A percentile compares a stretch with the other conserved stretches of the same genome.
Evolutionary conservation across 192 early-diverging fungal species (phyloP).

Genomic region (Coemansia sp.): DNA sequence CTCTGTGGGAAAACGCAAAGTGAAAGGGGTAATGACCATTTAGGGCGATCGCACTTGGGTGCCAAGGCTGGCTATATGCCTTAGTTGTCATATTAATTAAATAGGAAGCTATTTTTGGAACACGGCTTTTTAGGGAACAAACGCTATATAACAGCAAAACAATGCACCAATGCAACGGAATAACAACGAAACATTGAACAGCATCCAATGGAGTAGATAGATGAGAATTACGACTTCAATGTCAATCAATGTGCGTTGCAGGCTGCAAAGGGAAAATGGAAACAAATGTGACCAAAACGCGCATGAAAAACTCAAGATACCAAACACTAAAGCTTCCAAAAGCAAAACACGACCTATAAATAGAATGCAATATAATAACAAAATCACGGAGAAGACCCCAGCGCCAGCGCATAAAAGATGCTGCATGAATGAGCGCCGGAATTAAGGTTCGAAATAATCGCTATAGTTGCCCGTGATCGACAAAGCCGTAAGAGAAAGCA

Average conservation of each 20-base stretch:
- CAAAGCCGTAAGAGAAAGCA: background rate
- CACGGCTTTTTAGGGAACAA: background rate
- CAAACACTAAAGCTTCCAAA: conserved; percentile 4
- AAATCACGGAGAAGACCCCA: background rate
- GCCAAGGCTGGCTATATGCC: conserved; percentile 7
- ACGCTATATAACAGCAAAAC: background rate
- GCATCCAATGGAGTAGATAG: background rate
- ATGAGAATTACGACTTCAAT: background rate
- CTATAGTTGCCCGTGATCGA: background rate
- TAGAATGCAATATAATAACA: background rate
- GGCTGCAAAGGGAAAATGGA: background rate
- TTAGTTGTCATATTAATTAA: conserved; percentile 4
- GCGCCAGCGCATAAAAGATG: background rate
- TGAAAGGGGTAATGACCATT: background rate
- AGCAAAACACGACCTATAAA: background rate
- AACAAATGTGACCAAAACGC: background rate
- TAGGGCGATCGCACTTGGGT: background rate
- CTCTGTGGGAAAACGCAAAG: background rate
- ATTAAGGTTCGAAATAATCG: conserved; percentile 6
- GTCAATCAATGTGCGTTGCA: background rate
- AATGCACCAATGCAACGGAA: background rate
- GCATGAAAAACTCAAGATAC: background rate
- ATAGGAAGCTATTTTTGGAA: background rate
- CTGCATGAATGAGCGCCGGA: background rate
- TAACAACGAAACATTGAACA: background rate